Evolutionary conservation across 2,329 filamentous ascomycete species (phyloP).

Genomic region (Aureobasidium mangrovei): DNA sequence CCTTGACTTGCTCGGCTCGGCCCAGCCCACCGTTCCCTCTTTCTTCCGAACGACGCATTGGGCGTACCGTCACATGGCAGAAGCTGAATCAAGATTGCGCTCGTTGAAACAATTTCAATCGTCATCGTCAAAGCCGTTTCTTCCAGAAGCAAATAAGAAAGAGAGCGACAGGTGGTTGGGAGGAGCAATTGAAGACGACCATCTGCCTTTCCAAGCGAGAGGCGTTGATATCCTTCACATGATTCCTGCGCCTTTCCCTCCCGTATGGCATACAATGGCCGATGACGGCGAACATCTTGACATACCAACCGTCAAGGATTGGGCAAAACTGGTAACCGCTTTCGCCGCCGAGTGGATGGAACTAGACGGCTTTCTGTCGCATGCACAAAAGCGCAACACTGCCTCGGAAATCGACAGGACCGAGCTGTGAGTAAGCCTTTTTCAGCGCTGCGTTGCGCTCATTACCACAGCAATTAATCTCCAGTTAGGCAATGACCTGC

Average conservation of each 20-base stretch:
- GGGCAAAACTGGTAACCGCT: constrained; percentile 72
- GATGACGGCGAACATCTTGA: constrained; percentile 85
- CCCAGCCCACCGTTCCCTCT: constrained; percentile 63
- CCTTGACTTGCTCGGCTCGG: constrained; percentile 75
- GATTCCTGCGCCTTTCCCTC: constrained; percentile 75
- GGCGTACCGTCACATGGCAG: constrained; percentile 74
- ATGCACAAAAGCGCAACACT: constrained; percentile 4
- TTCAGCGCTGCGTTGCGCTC: not conserved
- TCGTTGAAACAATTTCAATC: constrained; percentile 58
- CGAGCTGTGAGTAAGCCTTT: constrained; percentile 17
- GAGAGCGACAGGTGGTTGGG: constrained; percentile 40
- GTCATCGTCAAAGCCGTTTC: constrained; percentile 51
- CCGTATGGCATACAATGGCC: constrained; percentile 75
- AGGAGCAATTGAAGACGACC: constrained; percentile 63
- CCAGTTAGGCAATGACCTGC: constrained; percentile 6
- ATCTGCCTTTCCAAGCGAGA: constrained; percentile 77
- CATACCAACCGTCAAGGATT: constrained; percentile 70
- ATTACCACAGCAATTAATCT: not conserved
- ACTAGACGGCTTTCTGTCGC: constrained; percentile 48
- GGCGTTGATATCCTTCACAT: constrained; percentile 86
- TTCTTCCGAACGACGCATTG: constrained; percentile 89
- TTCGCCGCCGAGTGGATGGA: constrained; percentile 94
- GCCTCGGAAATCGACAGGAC: not conserved
- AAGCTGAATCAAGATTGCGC: constrained; percentile 65
- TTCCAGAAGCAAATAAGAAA: constrained; percentile 54